These are phyloP conservation scores for Immersiporthe knoxdaviesiana DNA, from an alignment of 2,329 filamentous ascomycete genomes.

Conservation along the genomic window DNA sequence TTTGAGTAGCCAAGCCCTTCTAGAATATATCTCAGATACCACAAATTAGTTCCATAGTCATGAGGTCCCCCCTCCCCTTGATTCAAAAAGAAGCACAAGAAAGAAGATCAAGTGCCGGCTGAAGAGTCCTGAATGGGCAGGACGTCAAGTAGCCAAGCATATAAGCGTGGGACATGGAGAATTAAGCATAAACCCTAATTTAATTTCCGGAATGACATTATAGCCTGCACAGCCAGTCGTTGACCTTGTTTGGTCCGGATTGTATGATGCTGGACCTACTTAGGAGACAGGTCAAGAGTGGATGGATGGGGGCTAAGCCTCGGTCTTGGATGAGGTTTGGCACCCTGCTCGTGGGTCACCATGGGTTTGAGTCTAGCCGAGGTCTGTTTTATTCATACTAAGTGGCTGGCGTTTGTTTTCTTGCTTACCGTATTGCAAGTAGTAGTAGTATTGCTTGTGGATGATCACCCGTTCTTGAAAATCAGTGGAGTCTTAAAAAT, in stretches of 20 bases:
- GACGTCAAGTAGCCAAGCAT: neutral
- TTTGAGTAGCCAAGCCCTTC: neutral
- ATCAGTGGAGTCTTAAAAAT: neutral
- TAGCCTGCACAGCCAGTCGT: neutral
- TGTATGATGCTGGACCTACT: neutral
- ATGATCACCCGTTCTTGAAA: neutral
- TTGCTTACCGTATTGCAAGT: neutral
- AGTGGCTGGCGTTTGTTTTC: too few species aligned
- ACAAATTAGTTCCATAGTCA: neutral
- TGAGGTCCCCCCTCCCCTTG: constrained; percentile 1
- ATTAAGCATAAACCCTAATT: constrained; percentile 17
- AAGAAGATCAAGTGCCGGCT: neutral
- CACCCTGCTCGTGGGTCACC: neutral
- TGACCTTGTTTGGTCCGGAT: neutral
- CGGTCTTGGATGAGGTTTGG: neutral
- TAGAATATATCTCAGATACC: constrained; percentile 2
- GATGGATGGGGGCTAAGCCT: neutral
- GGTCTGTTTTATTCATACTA: too few species aligned
- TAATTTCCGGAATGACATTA: neutral
- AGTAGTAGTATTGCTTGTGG: neutral
- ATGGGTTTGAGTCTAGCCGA: neutral
- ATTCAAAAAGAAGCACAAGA: neutral
- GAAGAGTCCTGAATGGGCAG: constrained; percentile 3
- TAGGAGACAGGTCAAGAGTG: neutral
- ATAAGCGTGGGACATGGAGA: neutral